phyloP scores from a whole-genome alignment of 2,329 filamentous ascomycete genomes.

The Penicillium sp. region DNA sequence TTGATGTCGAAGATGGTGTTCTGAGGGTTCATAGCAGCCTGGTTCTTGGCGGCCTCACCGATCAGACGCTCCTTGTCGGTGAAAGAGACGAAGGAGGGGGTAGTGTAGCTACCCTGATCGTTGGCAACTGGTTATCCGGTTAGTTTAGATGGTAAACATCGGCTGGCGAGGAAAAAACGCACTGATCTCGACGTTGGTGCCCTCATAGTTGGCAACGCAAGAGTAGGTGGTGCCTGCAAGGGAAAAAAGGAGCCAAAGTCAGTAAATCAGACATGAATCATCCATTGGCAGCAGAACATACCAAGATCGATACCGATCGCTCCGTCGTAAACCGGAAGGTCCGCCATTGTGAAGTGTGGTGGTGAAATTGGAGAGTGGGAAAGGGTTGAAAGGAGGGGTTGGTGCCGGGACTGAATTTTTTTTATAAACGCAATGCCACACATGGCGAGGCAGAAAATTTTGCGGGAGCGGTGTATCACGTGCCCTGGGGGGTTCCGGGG shows the following conservation, averaged over 20 bases:
- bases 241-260: slow-evolving; percentile 19
- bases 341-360: slow-evolving; percentile 29
- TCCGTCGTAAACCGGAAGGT: slow-evolving; percentile 79
- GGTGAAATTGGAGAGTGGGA: slow-evolving; percentile 24
- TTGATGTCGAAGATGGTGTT: slow-evolving; percentile 99
- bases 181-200: slow-evolving; percentile 99
- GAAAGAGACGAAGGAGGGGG: slow-evolving; percentile 98
- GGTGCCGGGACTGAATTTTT: slow-evolving; percentile 28
- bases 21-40: slow-evolving; percentile 97
- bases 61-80: slow-evolving; percentile 98
- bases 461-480: slow-evolving; percentile 29
- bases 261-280: slow-evolving; percentile 14
- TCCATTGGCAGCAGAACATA: slow-evolving; percentile 54
- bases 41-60: slow-evolving; percentile 99
- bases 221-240: slow-evolving; percentile 94
- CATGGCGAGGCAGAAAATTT: slow-evolving; percentile 27
- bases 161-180: slow-evolving; percentile 40
- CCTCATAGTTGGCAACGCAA: slow-evolving; percentile 99
- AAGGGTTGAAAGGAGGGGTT: slow-evolving; percentile 28
- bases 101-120: slow-evolving; percentile 99
- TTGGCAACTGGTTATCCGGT: slow-evolving; percentile 71
- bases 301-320: slow-evolving; percentile 99
- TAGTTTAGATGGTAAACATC: slow-evolving; percentile 9
- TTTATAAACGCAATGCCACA: slow-evolving; percentile 31
- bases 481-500: slow-evolving; percentile 10